Evolutionary conservation across 176 grass and related monocot genomes (phyloP), one percentile per base, ranked within the genome.

Genomic region (Musa troglodytarum): DNA sequence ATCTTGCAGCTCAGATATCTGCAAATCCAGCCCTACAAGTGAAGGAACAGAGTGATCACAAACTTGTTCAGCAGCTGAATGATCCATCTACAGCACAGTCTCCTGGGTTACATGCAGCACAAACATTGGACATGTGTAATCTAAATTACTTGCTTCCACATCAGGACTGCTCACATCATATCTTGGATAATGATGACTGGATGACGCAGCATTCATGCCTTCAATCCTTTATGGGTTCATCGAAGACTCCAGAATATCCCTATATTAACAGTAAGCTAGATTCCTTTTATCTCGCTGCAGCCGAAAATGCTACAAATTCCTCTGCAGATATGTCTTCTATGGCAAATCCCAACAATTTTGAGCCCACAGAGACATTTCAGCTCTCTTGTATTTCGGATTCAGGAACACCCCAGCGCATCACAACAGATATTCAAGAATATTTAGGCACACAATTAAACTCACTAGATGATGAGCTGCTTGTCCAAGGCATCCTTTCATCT

Each of bases 101-200:
- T 81, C 84, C 74, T 5, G 84, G 86, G 64, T 17, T 83, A 63
- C 80, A 87, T 69, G 51, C 87, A 74, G 81, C 77, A 49, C 84
- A 83, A 65, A 83, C 87, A 74, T 74, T 79, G 65, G 90, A 87
- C 68, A 88, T 53, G 29, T 81, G 80, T 21, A 81, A 79, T 71
- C 78, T 82, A 17, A 73, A 79, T 43, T 83, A 79, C 29, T 89
- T 81, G 34, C 70, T 81, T 29, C 87, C 71, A 28, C 84, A 83
- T 69, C 87, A 89, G 77, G 85, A 80, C 16, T 81, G 69, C 66
- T 78, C 77, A 50, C 21, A 87, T 0, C 87, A 83, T 74, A 72
- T 87, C 61, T 68, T 93, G 20, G 84, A 93, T 72, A 77, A 85
- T 72, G 78, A 81, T 34, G 84, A 99, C 77, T 99, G 90, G 90